These are phyloP conservation scores for Cyberlindnera euphorbiae DNA, from an alignment of 805 yeast species.

Conservation along the genomic window DNA sequence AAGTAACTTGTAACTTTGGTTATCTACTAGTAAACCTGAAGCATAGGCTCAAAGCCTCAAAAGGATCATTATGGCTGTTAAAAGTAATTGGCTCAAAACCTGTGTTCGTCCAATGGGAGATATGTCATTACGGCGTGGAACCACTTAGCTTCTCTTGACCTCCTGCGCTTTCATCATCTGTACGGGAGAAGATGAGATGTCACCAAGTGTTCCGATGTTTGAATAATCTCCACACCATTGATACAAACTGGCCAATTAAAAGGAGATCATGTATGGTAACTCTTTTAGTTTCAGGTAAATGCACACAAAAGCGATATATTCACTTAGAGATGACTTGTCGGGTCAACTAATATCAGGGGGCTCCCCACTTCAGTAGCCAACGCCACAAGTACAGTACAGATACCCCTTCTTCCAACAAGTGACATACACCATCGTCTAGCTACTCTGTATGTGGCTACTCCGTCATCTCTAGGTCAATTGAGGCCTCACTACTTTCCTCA, in stretches of 20 bases:
- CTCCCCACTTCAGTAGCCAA: neutral
- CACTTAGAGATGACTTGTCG: constrained; percentile 19
- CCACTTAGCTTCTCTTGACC: constrained; percentile 28
- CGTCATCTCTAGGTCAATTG: too few relatives aligned
- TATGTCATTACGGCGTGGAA: constrained; percentile 27
- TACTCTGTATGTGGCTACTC: too few relatives aligned
- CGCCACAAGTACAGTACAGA: neutral
- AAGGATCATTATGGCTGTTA: neutral
- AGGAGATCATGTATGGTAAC: too few relatives aligned
- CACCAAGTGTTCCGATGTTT: constrained; percentile 16
- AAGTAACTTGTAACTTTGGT: too few relatives aligned
- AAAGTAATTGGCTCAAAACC: constrained; percentile 19
- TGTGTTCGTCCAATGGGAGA: constrained; percentile 29
- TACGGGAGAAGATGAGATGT: constrained; percentile 8
- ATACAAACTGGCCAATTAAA: too few relatives aligned
- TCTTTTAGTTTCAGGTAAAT: too few relatives aligned
- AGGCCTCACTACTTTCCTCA: too few relatives aligned
- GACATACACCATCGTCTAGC: too few relatives aligned
- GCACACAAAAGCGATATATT: constrained; percentile 2
- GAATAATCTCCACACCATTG: neutral
- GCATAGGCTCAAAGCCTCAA: too few relatives aligned
- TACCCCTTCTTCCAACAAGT: too few relatives aligned
- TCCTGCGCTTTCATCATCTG: constrained; percentile 38
- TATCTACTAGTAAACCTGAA: too few relatives aligned
- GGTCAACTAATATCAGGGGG: constrained; percentile 20